phyloP scores from a whole-genome alignment of 139 green algal genomes.

The Picochlorum sp. region DNA sequence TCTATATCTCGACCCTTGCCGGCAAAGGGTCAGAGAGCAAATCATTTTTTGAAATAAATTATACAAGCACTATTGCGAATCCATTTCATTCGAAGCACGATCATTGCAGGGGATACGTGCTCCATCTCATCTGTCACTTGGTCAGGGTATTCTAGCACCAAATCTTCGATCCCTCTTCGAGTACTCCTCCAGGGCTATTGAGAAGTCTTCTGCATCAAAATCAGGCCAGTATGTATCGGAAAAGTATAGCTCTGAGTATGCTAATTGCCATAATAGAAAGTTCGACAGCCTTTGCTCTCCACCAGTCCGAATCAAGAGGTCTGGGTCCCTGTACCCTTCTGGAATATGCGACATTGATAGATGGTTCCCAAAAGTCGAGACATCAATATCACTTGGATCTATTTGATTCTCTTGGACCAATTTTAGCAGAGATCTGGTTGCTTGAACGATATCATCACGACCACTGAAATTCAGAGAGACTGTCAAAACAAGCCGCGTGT shows the following conservation, averaged over 20 bases:
- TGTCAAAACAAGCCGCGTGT: conserved; percentile 35
- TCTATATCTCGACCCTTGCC: too few relatives aligned
- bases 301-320: conserved; percentile 57
- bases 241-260: conserved; percentile 67
- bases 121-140: too few relatives aligned
- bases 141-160: conserved; percentile 20
- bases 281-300: conserved; percentile 62
- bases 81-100: too few relatives aligned
- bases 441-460: conserved; percentile 43
- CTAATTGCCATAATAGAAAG: conserved; percentile 59
- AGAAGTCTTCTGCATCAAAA: conserved; percentile 40
- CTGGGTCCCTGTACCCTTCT: conserved; percentile 27
- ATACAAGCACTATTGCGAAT: too few relatives aligned
- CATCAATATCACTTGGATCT: conserved; percentile 13
- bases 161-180: conserved; percentile 39
- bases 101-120: too few relatives aligned
- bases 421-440: too few relatives aligned
- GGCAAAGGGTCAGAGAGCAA: too few relatives aligned
- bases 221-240: conserved; percentile 50
- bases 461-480: conserved; percentile 56
- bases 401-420: conserved; percentile 11
- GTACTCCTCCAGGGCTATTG: conserved; percentile 35
- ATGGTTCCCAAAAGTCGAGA: conserved; percentile 1
- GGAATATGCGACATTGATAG: conserved; percentile 17
- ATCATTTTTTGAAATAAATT: too few relatives aligned